Evolutionary conservation across 148 eudicot species (phyloP), one percentile per base, ranked within the genome.

Genomic region (Selenicereus undatus): DNA sequence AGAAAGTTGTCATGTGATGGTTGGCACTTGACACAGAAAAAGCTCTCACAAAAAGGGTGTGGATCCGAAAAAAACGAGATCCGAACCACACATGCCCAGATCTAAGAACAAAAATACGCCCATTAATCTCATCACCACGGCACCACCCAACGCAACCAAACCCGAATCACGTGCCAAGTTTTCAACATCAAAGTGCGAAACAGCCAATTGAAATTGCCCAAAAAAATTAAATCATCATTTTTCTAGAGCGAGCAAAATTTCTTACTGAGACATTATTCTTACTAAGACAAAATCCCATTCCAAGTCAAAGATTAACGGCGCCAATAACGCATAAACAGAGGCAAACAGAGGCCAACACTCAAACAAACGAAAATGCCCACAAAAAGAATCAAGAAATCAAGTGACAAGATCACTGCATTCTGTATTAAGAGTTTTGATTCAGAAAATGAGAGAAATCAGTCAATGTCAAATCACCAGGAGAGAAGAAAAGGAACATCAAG

Each of bases 401-500:
- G 26, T 8, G 22, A 62, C 12, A 62, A 62, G 27, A 62, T 56
- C 22, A 6, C 22, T 56, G 21, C 6, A 2, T 56, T 56, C 7
- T 18, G 62, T 39, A 39, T 4, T 4, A 39, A 4, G 62, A 17
- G 22, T 5, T 18, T 56, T 56, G n/a, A 48, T 48, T 56, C 6
- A 56, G 21, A 56, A 64, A 64, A 64, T n/a, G 36, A 27, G 22
- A 56, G 62, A 56, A 56, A 56, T 16, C 7, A 56, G 14, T 16
- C 7, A 20, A 20, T 16, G 22, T 56, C 10, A 7, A 58, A 68
- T 82, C 88, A 96, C 99, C 99, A 96, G 79, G 97, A 94, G 76
- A 96, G 84, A 50, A 96, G 95, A 79, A 96, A 96, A 82, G 98
- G 97, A 74, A 92, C 95, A 51, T 91, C 90, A 77, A 96, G 92